phyloP scores from a whole-genome alignment of 1,284 basidiomycete species.

The Cutaneotrichosporon cavernicola region DNA sequence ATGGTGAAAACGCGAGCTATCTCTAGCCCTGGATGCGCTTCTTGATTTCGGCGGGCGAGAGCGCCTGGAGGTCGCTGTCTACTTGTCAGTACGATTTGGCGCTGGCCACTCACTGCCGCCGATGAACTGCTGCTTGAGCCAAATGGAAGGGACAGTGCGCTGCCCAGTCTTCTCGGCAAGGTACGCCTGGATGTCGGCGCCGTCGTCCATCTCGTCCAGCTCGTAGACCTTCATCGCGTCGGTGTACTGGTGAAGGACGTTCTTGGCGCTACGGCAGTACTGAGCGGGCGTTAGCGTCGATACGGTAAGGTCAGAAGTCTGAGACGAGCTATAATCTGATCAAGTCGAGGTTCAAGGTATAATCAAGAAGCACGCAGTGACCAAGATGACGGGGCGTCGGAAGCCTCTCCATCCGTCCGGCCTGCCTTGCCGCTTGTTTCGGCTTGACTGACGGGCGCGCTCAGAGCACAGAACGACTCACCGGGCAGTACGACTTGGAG shows the following conservation, averaged over 20 bases:
- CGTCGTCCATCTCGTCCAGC: slow-evolving; percentile 50
- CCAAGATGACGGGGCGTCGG: not conserved
- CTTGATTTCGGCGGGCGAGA: slow-evolving; percentile 43
- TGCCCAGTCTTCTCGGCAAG: slow-evolving; percentile 48
- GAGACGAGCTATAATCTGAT: not conserved
- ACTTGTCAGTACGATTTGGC: not conserved
- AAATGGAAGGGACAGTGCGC: slow-evolving; percentile 52
- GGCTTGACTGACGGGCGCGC: no score
- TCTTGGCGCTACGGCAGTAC: slow-evolving; percentile 51
- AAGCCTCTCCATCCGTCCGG: not conserved
- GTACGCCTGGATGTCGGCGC: slow-evolving; percentile 51
- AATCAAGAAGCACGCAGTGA: not conserved
- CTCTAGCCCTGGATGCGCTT: slow-evolving; percentile 34
- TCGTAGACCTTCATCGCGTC: slow-evolving; percentile 46
- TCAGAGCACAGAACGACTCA: slow-evolving; percentile 30
- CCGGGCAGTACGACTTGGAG: slow-evolving; percentile 52
- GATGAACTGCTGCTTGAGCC: slow-evolving; percentile 51
- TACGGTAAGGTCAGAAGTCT: not conserved
- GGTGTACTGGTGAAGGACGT: slow-evolving; percentile 36
- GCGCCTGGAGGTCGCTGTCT: slow-evolving; percentile 41
- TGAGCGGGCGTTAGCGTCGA: slow-evolving; percentile 17
- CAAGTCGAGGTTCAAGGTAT: not conserved
- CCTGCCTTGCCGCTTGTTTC: no score
- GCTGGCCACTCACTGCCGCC: slow-evolving; percentile 41
- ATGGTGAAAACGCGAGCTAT: not conserved